A percentile compares a stretch with the other conserved stretches of the same genome.
Evolutionary conservation across 768 basidiomycete species (phyloP).

Genomic region (Fomitopsis serialis): DNA sequence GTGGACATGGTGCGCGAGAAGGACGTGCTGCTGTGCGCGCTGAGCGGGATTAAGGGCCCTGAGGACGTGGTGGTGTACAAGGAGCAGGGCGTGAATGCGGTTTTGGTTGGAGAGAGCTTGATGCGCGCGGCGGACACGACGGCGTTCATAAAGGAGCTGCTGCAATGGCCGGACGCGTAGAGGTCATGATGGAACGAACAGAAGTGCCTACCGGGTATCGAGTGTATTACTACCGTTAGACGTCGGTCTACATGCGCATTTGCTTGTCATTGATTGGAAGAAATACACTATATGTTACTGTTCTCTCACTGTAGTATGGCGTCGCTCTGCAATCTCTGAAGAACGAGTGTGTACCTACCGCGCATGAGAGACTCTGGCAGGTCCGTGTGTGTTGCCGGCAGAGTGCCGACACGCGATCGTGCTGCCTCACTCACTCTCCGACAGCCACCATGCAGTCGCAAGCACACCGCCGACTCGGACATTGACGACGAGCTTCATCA

Average conservation of each 20-base stretch:
- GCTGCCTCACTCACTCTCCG: background rate
- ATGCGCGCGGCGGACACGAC: conserved; percentile 86
- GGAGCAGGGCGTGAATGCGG: conserved; percentile 80
- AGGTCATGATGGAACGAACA: no score
- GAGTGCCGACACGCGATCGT: no score
- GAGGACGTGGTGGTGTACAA: conserved; percentile 83
- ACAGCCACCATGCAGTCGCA: background rate
- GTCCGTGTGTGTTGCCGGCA: no score
- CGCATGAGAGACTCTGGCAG: no score
- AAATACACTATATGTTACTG: no score
- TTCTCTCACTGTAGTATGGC: no score
- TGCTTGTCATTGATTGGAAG: no score
- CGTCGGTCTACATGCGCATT: no score
- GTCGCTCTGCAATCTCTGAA: no score
- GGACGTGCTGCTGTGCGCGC: conserved; percentile 83
- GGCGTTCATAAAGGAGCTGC: conserved; percentile 73
- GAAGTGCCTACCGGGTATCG: no score
- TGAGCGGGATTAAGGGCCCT: conserved; percentile 81
- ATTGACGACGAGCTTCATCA: background rate
- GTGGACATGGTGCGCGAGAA: conserved; percentile 77
- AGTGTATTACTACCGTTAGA: no score
- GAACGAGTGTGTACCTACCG: no score
- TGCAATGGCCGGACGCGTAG: conserved; percentile 42
- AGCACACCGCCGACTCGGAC: background rate
- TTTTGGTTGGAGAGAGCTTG: conserved; percentile 95